Evolutionary conservation across 83 land plant species (phyloP).

Genomic region (Picea abies): DNA sequence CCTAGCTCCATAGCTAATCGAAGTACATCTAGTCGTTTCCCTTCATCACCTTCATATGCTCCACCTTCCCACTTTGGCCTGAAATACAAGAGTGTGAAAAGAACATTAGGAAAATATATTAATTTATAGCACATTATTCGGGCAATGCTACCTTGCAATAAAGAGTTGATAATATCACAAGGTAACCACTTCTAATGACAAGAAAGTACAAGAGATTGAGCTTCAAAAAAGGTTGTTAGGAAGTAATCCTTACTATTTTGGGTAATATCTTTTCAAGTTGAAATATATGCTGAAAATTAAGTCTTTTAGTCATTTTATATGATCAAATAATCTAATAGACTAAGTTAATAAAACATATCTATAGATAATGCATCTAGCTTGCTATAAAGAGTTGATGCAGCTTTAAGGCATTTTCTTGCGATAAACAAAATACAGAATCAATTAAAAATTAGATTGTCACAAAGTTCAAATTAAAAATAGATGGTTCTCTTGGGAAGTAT

Average conservation of each 20-base stretch:
- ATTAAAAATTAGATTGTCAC: not conserved
- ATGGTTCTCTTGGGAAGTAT: not conserved
- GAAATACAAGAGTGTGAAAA: slow-evolving; percentile 7
- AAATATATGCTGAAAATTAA: too few species aligned
- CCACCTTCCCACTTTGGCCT: slow-evolving; percentile 94
- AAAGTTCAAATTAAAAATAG: not conserved
- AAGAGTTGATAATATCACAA: too few species aligned
- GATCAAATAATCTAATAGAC: not conserved
- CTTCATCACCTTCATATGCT: slow-evolving; percentile 72
- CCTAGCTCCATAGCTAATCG: slow-evolving; percentile 66
- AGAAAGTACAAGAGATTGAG: too few species aligned
- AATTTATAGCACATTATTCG: too few species aligned
- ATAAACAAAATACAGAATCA: slow-evolving; percentile 5
- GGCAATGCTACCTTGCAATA: too few species aligned
- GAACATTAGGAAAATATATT: not conserved
- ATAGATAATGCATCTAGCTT: not conserved
- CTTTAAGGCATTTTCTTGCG: not conserved
- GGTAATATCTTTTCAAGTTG: too few species aligned
- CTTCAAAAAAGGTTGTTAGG: too few species aligned
- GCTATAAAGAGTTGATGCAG: not conserved
- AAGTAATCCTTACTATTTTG: too few species aligned
- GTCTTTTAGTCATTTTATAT: too few species aligned
- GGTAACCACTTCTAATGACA: too few species aligned
- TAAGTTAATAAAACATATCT: not conserved
- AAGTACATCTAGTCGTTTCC: slow-evolving; percentile 48